Evolutionary conservation across 2,329 filamentous ascomycete genomes (phyloP).

Genomic region (Xylariaceae sp.): DNA sequence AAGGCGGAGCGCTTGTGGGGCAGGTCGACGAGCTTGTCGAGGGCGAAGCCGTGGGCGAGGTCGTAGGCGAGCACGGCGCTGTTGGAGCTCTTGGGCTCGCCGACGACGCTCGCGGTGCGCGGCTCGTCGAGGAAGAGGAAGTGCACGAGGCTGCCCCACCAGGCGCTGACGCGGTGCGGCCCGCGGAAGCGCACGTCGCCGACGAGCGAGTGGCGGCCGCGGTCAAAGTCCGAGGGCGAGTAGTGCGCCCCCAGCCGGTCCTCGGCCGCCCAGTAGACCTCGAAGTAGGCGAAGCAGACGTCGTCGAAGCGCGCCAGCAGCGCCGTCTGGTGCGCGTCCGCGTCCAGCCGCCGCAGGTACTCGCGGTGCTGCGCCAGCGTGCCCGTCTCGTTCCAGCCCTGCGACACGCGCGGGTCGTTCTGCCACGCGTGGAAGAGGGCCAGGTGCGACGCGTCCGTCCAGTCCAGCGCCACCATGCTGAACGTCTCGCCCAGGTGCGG

Average conservation of each 20-base stretch:
- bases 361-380: constrained; percentile 66
- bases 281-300: constrained; percentile 67
- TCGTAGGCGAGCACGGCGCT: constrained; percentile 67
- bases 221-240: constrained; percentile 47
- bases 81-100: constrained; percentile 67
- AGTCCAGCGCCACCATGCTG: constrained; percentile 69
- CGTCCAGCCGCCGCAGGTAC: constrained; percentile 61
- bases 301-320: constrained; percentile 67
- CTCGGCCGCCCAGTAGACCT: constrained; percentile 66
- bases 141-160: constrained; percentile 56
- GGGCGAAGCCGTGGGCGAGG: constrained; percentile 62
- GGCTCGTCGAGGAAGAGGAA: constrained; percentile 56
- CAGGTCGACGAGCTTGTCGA: constrained; percentile 66
- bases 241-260: constrained; percentile 51
- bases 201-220: constrained; percentile 50
- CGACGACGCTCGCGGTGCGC: constrained; percentile 49
- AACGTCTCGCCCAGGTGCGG: constrained; percentile 70
- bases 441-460: constrained; percentile 55
- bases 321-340: constrained; percentile 64
- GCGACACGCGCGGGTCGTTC: constrained; percentile 73
- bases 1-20: constrained; percentile 65
- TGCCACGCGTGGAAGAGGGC: constrained; percentile 72
- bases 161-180: constrained; percentile 52
- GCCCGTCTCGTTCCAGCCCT: constrained; percentile 74
- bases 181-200: constrained; percentile 53